phyloP scores from a whole-genome alignment of 441 rosid species.

The Manihot esculenta region DNA sequence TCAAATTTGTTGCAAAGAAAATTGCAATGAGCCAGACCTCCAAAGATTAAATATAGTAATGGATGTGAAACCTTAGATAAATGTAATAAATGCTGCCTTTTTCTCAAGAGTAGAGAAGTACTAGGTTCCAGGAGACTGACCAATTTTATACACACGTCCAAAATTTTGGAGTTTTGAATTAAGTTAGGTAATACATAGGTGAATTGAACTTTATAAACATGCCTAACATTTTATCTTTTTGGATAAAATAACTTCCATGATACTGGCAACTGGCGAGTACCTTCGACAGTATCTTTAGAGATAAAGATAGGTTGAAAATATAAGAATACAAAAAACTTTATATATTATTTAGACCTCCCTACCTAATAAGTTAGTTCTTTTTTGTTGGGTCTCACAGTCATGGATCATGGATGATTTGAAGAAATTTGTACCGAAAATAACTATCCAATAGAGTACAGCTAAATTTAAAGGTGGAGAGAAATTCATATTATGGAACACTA shows the following conservation, averaged over 20 bases:
- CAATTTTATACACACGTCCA: not conserved
- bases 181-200: no score
- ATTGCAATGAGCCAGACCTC: not conserved
- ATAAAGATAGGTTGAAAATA: no score
- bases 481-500: not conserved
- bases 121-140: not conserved
- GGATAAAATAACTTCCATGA: not conserved
- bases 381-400: no score
- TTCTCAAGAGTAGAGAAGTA: conserved; percentile 4
- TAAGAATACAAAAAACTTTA: no score
- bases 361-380: no score
- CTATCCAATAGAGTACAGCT: not conserved
- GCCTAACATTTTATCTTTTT: not conserved
- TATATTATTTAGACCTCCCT: no score
- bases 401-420: not conserved
- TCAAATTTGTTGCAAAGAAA: not conserved
- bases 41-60: not conserved
- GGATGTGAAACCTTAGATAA: not conserved
- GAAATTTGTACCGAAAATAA: not conserved
- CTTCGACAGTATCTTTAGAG: no score
- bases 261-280: no score
- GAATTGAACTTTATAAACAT: not conserved
- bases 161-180: no score
- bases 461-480: not conserved
- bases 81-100: not conserved